Conservation (phyloP, 371 early-diverging fungal genomes). For the Rhizopus delemar region DNA sequence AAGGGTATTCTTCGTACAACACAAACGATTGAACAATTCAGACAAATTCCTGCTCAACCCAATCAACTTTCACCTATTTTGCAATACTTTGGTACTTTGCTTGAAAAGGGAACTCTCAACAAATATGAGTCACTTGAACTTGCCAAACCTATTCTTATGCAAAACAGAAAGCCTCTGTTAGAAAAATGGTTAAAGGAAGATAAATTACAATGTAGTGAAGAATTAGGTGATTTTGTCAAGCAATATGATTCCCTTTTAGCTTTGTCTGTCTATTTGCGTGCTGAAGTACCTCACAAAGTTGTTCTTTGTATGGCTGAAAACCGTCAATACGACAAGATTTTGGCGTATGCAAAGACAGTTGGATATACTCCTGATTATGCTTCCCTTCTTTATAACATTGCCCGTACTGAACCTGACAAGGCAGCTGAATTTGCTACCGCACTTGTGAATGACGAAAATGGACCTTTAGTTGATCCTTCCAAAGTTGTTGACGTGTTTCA, state of each 20-base stretch:
- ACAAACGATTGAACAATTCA: slow-evolving; percentile 92
- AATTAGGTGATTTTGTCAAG: slow-evolving; percentile 96
- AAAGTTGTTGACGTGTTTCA: slow-evolving; percentile 90
- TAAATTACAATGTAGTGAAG: slow-evolving; percentile 96
- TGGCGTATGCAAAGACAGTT: slow-evolving; percentile 92
- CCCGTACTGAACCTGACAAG: slow-evolving; percentile 91
- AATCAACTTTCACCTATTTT: slow-evolving; percentile 92
- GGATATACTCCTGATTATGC: slow-evolving; percentile 92
- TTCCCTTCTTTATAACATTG: slow-evolving; percentile 84
- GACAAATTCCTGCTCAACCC: slow-evolving; percentile 75
- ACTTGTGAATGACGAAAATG: slow-evolving; percentile 80
- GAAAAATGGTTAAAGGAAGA: slow-evolving; percentile 99
- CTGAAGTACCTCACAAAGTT: slow-evolving; percentile 90
- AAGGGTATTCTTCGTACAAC: slow-evolving; percentile 93
- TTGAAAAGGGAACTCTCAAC: slow-evolving; percentile 94
- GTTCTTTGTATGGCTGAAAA: slow-evolving; percentile 95
- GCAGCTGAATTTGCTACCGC: slow-evolving; percentile 90
- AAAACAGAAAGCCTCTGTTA: slow-evolving; percentile 89
- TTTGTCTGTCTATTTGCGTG: slow-evolving; percentile 92
- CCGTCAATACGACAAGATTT: slow-evolving; percentile 93
- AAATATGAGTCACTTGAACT: slow-evolving; percentile 93
- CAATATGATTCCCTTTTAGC: slow-evolving; percentile 89
- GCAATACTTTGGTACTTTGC: slow-evolving; percentile 95
- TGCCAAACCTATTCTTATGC: slow-evolving; percentile 88
- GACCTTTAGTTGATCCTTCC: slow-evolving; percentile 85